These are phyloP conservation scores for Penicillium sp. DNA, from an alignment of 2,329 filamentous ascomycete genomes.

Conservation along the genomic window DNA sequence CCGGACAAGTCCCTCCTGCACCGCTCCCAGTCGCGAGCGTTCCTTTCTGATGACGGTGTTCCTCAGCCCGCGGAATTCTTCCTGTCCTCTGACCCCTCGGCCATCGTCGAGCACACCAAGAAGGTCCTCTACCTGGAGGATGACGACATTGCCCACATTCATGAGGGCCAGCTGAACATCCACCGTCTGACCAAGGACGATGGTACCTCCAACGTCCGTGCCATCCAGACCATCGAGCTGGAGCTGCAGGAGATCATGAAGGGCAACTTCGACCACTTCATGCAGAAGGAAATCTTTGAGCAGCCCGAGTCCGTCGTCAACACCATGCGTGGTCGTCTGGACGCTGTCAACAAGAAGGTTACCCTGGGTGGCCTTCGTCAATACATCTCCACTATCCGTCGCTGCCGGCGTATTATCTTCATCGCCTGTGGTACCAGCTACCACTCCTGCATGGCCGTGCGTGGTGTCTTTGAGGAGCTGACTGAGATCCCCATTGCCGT, in stretches of 20 bases:
- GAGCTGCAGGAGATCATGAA: slow-evolving; percentile 99
- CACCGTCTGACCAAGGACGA: slow-evolving; percentile 97
- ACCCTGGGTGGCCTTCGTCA: slow-evolving; percentile 93
- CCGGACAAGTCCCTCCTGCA: slow-evolving; percentile 97
- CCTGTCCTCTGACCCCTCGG: slow-evolving; percentile 95
- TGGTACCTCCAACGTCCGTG: slow-evolving; percentile 92
- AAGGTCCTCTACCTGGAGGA: slow-evolving; percentile 99
- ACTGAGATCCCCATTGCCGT: slow-evolving; percentile 97
- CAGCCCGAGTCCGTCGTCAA: slow-evolving; percentile 99
- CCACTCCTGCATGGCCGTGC: slow-evolving; percentile 99
- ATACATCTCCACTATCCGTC: slow-evolving; percentile 93
- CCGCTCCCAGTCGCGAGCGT: slow-evolving; percentile 96
- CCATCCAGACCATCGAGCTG: slow-evolving; percentile 97
- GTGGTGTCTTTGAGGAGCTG: slow-evolving; percentile 95
- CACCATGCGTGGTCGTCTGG: slow-evolving; percentile 98
- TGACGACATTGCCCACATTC: slow-evolving; percentile 98
- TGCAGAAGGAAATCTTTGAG: slow-evolving; percentile 99
- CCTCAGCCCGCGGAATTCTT: slow-evolving; percentile 99
- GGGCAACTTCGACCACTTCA: slow-evolving; percentile 99
- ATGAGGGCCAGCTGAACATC: slow-evolving; percentile 98
- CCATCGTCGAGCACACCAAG: slow-evolving; percentile 99
- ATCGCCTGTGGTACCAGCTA: slow-evolving; percentile 98
- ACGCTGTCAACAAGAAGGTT: slow-evolving; percentile 88
- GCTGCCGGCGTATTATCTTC: slow-evolving; percentile 96
- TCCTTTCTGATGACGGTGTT: slow-evolving; percentile 97